Evolutionary conservation across 2,329 filamentous ascomycete genomes (phyloP), one percentile per base, ranked within the genome.

Genomic region (Penicillium hesseltinei): DNA sequence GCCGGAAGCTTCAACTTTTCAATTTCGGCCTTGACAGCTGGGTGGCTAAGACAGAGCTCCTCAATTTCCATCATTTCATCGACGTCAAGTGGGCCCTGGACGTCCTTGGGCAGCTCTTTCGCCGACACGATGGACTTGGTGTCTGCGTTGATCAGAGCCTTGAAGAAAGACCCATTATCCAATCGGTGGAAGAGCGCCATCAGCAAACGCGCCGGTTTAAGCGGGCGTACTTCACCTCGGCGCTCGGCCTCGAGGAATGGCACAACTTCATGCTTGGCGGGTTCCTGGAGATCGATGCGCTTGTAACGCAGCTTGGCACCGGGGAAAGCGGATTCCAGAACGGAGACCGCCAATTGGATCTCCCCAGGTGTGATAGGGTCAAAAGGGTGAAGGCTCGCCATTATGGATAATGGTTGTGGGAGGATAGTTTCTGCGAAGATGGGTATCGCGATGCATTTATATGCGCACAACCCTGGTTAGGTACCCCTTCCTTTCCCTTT

Each of bases 191-290:
- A 79, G 78, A 80, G 84, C 8, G 75, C 82, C 73, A 79, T 86
- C 68, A 80, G 75, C 65, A 77, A 79, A 59, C 78, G 80, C 13
- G 77, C 75, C 19, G 84, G 84, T 51, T 78, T 78, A 4, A 73
- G 73, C 4, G 81, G 80, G 2, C 82, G 74, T 4, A 79, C 75
- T 21, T 72, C 71, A 27, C 82, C 80, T 31, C 75, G 74, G 55
- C 85, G 80, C 67, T 89, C 86, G 38, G 84, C 87, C 50, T 86
- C 84, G 19, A 85, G 74, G 69, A 87, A 88, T n/a, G 81, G 79
- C 7, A 86, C 68, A 60, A 80, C 78, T 62, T 84, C 78, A 38
- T 75, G 75, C 77, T 89, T 89, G 39, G 79, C 77, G 3, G 87
- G 86, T 66, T 89, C 86, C 51, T 87, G 81, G 4, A 89, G 77